Base-by-base conservation (phyloP, 768 basidiomycete species). In the Mycena capillaripes region DNA sequence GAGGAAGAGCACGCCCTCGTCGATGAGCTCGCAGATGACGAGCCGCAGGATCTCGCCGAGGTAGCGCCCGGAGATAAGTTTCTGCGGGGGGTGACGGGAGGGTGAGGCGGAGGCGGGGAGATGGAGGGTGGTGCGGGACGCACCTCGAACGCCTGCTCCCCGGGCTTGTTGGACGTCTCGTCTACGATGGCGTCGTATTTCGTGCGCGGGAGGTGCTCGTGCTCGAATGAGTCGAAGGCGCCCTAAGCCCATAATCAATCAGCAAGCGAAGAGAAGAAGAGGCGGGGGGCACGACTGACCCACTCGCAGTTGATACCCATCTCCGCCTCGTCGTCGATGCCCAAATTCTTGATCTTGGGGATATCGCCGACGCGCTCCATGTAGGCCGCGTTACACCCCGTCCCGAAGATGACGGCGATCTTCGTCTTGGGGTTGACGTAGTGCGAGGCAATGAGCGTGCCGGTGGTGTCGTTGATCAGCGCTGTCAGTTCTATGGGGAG, bases 241-340 rank as follows among this genome's bases (percentile, higher is more conserved):
- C 97, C 97, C 97, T 97, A 78, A 53, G n/a, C 32, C 38, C 17
- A 74, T 32, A 42, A 36, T 3, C 3, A 12, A 4, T 21, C 21
- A 53, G 2, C 25, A 56, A 32, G 29, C 29, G n/a, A 57, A 27
- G 38, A 16, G 2, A 10, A 10, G 11, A 38, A 3, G 64, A 63
- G 10, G n/a, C 53, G n/a, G 57, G 36, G 32, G 56, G 8, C 36
- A 8, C 4, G 23, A 78, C 89, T n/a, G 71, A 94, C 93, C 94
- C 95, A 97, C 90, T 97, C 95, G 83, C 97, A 97, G 81, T 99
- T 99, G 80, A 99, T 98, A 7, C 92, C 97, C 90, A 99, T 98
- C 63, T 93, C 87, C 30, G 85, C 88, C 17, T 85, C 82, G 3
- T 82, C 85, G 42, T 91, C 89, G 73, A 97, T 86, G 1, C 91